phyloP scores from a whole-genome alignment of 768 basidiomycete species.

The Trametes punicea region DNA sequence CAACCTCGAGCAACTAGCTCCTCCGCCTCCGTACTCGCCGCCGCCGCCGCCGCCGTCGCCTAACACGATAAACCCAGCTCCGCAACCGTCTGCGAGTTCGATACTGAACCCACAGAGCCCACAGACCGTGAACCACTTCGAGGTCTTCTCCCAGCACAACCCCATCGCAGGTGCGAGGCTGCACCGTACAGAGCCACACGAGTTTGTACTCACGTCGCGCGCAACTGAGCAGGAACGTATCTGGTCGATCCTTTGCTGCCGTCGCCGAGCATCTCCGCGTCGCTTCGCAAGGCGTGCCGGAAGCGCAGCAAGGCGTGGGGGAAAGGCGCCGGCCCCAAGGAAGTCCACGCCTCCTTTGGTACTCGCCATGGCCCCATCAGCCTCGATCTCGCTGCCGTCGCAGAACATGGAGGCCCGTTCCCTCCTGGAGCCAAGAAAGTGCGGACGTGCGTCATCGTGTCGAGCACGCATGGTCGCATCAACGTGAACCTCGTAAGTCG shows the following conservation, averaged over 20 bases:
- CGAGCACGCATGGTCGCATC: slow-evolving; percentile 22
- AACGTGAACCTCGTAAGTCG: slow-evolving; percentile 24
- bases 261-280: neutral
- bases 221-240: slow-evolving; percentile 18
- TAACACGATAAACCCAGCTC: neutral
- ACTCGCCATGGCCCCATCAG: slow-evolving; percentile 25
- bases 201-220: neutral
- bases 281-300: neutral
- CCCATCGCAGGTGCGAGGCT: slow-evolving; percentile 23
- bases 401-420: neutral
- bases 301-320: slow-evolving; percentile 7
- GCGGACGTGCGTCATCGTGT: slow-evolving; percentile 16
- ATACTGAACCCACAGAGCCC: slow-evolving; percentile 21
- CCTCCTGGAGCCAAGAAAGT: neutral
- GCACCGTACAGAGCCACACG: neutral
- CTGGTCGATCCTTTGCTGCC: slow-evolving; percentile 17
- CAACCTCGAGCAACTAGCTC: neutral
- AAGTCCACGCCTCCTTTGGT: slow-evolving; percentile 25
- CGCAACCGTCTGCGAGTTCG: neutral
- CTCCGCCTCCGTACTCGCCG: slow-evolving; percentile 11
- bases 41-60: neutral
- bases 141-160: slow-evolving; percentile 25
- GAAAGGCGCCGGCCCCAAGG: neutral
- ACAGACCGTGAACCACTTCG: slow-evolving; percentile 28
- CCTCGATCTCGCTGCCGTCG: slow-evolving; percentile 25